These are phyloP conservation scores for Cyberlindnera bimundalis DNA, from an alignment of 805 yeast species.

Conservation along the genomic window DNA sequence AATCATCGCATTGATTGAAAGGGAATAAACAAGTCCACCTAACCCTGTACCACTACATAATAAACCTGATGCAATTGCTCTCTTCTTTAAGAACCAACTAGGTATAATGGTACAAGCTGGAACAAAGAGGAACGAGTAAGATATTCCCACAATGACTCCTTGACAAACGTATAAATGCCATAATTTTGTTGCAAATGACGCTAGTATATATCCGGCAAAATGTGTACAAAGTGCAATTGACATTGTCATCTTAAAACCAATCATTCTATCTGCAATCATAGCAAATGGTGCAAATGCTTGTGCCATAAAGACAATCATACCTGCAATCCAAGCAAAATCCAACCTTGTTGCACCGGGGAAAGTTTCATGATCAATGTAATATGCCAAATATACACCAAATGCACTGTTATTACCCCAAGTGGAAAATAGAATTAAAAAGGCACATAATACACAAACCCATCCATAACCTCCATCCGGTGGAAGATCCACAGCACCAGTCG, in stretches of 20 bases:
- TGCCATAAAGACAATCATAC: conserved; percentile 53
- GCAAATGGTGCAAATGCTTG: conserved; percentile 60
- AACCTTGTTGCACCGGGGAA: conserved; percentile 53
- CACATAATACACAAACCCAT: conserved; percentile 57
- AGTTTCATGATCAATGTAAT: conserved; percentile 46
- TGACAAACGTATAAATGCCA: conserved; percentile 72
- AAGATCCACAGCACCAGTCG: conserved; percentile 33
- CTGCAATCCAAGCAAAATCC: conserved; percentile 68
- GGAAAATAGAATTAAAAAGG: conserved; percentile 47
- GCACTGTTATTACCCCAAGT: conserved; percentile 68
- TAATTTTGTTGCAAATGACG: conserved; percentile 52
- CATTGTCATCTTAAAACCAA: conserved; percentile 49
- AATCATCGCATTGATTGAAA: conserved; percentile 42
- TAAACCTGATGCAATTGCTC: conserved; percentile 52
- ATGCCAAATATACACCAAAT: conserved; percentile 60
- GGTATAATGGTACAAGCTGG: conserved; percentile 62
- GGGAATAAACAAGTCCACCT: conserved; percentile 45
- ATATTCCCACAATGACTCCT: conserved; percentile 57
- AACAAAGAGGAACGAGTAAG: conserved; percentile 49
- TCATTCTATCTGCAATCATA: conserved; percentile 41
- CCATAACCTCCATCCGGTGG: conserved; percentile 70
- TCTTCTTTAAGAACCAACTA: conserved; percentile 63
- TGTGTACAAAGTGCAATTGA: conserved; percentile 47
- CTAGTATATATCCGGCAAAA: conserved; percentile 54
- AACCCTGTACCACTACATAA: conserved; percentile 50